These are phyloP conservation scores for Verticillium longisporum DNA, from an alignment of 2,329 filamentous ascomycete species.

Conservation along the genomic window DNA sequence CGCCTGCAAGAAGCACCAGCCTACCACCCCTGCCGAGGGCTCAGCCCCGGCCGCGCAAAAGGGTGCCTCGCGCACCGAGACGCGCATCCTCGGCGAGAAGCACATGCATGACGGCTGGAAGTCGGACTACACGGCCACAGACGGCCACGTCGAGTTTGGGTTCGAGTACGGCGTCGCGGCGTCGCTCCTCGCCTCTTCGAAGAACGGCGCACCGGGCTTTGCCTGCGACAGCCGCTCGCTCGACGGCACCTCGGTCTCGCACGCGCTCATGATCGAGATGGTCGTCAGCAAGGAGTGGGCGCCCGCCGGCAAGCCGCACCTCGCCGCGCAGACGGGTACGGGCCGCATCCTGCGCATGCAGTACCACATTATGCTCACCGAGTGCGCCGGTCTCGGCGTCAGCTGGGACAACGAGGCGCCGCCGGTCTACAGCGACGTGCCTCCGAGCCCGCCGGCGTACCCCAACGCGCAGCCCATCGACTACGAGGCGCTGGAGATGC, in stretches of 20 bases:
- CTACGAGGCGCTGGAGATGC: slow-evolving; percentile 32
- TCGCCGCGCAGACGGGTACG: slow-evolving; percentile 80
- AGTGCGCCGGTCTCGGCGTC: slow-evolving; percentile 79
- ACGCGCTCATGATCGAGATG: slow-evolving; percentile 85
- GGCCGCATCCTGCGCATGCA: slow-evolving; percentile 85
- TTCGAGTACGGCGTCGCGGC: slow-evolving; percentile 55
- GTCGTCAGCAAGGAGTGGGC: slow-evolving; percentile 89
- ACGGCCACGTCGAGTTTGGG: slow-evolving; percentile 67
- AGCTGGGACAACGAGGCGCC: slow-evolving; percentile 96
- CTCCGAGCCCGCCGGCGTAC: slow-evolving; percentile 74
- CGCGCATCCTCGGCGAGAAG: slow-evolving; percentile 69
- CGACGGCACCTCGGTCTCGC: slow-evolving; percentile 71
- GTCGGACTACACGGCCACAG: slow-evolving; percentile 47
- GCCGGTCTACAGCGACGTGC: slow-evolving; percentile 89
- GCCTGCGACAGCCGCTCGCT: slow-evolving; percentile 62
- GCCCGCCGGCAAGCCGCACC: slow-evolving; percentile 58
- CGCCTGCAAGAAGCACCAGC: slow-evolving; percentile 70
- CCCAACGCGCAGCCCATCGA: slow-evolving; percentile 24
- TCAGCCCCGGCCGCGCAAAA: slow-evolving; percentile 45
- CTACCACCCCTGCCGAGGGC: slow-evolving; percentile 20
- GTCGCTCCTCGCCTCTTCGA: not conserved
- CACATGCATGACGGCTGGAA: slow-evolving; percentile 90
- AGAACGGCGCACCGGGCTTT: slow-evolving; percentile 41
- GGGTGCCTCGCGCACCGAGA: slow-evolving; percentile 67
- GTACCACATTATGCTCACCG: slow-evolving; percentile 76